phyloP scores from a whole-genome alignment of 1,284 basidiomycete genomes.

The Meripilus lineatus region DNA sequence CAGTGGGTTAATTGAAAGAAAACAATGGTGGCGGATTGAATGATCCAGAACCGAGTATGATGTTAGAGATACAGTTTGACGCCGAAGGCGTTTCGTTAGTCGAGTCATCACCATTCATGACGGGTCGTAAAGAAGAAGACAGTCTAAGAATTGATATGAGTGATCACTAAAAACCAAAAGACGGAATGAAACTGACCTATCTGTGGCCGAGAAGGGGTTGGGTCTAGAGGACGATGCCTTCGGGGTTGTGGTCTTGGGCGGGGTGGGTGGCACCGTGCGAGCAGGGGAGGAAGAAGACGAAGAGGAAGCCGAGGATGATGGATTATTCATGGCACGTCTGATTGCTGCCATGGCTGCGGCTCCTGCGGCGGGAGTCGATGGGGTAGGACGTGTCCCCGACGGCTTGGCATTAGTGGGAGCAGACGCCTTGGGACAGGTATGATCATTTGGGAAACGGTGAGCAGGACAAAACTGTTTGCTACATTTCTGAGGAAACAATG shows the following conservation, averaged over 20 bases:
- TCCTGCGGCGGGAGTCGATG: constrained; percentile 31
- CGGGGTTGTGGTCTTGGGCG: constrained; percentile 6
- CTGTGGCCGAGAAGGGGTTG: constrained; percentile 60
- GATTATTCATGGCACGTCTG: constrained; percentile 30
- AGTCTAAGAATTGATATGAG: constrained; percentile 61
- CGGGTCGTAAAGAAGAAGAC: constrained; percentile 23
- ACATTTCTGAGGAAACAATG: constrained; percentile 46
- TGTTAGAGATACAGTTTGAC: too few species aligned
- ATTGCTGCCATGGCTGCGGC: constrained; percentile 40
- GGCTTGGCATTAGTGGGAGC: constrained; percentile 7
- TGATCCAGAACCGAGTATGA: too few species aligned
- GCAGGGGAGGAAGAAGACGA: background rate
- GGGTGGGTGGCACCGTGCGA: background rate
- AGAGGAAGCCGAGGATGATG: constrained; percentile 9
- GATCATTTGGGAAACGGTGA: constrained; percentile 70
- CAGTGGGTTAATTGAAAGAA: too few species aligned
- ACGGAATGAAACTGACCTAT: constrained; percentile 52
- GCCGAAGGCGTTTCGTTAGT: too few species aligned
- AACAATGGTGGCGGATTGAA: too few species aligned
- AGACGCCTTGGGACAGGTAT: constrained; percentile 40
- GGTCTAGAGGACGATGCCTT: constrained; percentile 19
- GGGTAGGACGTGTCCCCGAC: constrained; percentile 13
- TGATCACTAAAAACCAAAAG: constrained; percentile 42
- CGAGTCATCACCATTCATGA: constrained; percentile 11
- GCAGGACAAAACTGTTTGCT: constrained; percentile 63